These are phyloP conservation scores for Elsinoe arachidis DNA, from an alignment of 2,329 filamentous ascomycete genomes.

Conservation along the genomic window DNA sequence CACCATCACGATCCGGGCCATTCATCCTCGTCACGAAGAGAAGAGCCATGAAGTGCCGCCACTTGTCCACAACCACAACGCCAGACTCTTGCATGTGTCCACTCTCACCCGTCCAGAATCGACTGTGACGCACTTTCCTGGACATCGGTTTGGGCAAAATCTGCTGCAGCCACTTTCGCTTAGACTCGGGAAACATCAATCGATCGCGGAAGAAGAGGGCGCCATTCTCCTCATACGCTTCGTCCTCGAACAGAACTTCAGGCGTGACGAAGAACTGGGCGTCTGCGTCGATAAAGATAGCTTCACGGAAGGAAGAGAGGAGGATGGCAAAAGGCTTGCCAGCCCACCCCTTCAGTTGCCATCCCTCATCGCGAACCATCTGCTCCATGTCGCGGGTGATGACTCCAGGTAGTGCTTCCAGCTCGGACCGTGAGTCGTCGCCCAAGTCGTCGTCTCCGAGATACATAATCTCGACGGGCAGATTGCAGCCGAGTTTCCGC, in stretches of 20 bases:
- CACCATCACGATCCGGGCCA: slow-evolving; percentile 38
- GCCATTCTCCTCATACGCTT: slow-evolving; percentile 34
- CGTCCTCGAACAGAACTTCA: slow-evolving; percentile 35
- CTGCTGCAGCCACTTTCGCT: slow-evolving; percentile 33
- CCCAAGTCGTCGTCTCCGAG: slow-evolving; percentile 38
- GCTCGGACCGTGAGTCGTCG: slow-evolving; percentile 33
- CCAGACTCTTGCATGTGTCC: slow-evolving; percentile 39
- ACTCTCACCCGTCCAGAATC: slow-evolving; percentile 31
- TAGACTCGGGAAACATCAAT: slow-evolving; percentile 33
- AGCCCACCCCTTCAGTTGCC: slow-evolving; percentile 39
- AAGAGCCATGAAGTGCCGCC: slow-evolving; percentile 37
- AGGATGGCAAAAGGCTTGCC: slow-evolving; percentile 41
- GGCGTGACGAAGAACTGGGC: slow-evolving; percentile 37
- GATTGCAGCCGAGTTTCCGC: slow-evolving; percentile 30
- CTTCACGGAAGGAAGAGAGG: slow-evolving; percentile 40
- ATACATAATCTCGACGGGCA: slow-evolving; percentile 35
- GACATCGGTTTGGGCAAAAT: slow-evolving; percentile 38
- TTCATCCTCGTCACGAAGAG: slow-evolving; percentile 35
- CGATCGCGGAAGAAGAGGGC: slow-evolving; percentile 42
- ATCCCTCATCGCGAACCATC: slow-evolving; percentile 39
- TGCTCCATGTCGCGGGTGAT: slow-evolving; percentile 37
- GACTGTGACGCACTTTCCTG: slow-evolving; percentile 30
- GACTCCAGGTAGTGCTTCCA: slow-evolving; percentile 37
- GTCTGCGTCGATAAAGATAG: slow-evolving; percentile 41
- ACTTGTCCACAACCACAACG: slow-evolving; percentile 41